Conservation (phyloP, 805 yeast genomes). For the Vanderwaltozyma tropicalis region DNA sequence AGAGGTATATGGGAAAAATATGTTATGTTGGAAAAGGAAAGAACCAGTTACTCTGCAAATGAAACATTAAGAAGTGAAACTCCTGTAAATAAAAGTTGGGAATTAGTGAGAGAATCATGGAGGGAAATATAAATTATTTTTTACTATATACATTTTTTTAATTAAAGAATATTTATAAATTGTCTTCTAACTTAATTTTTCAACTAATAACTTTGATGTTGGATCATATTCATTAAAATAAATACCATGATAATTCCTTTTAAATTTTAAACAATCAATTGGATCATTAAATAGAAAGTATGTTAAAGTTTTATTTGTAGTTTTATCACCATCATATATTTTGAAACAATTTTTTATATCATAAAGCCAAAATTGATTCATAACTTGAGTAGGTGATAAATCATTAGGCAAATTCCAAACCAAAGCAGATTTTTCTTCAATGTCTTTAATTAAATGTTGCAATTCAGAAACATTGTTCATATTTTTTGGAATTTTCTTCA, state of each 20-base stretch:
- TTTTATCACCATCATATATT: slow-evolving; percentile 17
- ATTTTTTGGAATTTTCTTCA: not conserved
- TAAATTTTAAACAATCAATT: slow-evolving; percentile 41
- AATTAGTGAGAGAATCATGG: slow-evolving; percentile 64
- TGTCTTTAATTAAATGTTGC: slow-evolving; percentile 3
- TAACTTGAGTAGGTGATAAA: slow-evolving; percentile 9
- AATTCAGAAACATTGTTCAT: not conserved
- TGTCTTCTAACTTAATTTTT: slow-evolving; percentile 7
- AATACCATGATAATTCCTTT: slow-evolving; percentile 41
- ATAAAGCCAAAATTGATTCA: slow-evolving; percentile 24
- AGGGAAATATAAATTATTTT: slow-evolving; percentile 25
- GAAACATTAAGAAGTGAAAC: slow-evolving; percentile 18
- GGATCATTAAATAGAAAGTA: slow-evolving; percentile 33
- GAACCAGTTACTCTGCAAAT: slow-evolving; percentile 9
- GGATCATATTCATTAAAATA: slow-evolving; percentile 7
- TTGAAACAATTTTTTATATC: slow-evolving; percentile 22
- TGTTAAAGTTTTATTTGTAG: slow-evolving; percentile 13
- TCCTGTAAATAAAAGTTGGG: slow-evolving; percentile 34
- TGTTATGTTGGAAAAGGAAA: slow-evolving; percentile 46
- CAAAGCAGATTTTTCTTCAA: slow-evolving; percentile 17
- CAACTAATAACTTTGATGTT: slow-evolving; percentile 14
- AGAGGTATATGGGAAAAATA: slow-evolving; percentile 83
- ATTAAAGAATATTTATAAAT: not conserved
- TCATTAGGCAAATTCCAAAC: slow-evolving; percentile 24
- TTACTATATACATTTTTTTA: not conserved